phyloP scores from a whole-genome alignment of 2,329 filamentous ascomycete genomes.

The Talaromyces sp. region DNA sequence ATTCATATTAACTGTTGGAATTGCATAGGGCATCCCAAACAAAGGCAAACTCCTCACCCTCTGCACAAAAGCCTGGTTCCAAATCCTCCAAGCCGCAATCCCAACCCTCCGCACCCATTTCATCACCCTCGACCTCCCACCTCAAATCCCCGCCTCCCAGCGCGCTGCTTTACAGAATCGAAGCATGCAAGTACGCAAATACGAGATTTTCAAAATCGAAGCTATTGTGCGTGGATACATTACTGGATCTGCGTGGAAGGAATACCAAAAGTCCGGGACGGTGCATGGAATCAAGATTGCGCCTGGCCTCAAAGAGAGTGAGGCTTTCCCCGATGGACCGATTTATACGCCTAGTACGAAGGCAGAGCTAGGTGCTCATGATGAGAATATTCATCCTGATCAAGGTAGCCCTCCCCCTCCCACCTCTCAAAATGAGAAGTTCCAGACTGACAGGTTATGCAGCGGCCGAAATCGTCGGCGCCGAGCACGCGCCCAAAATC shows the following conservation, averaged over 20 bases:
- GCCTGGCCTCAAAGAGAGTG: slow-evolving; percentile 66
- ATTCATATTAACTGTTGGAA: background rate
- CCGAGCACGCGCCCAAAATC: slow-evolving; percentile 62
- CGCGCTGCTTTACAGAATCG: slow-evolving; percentile 59
- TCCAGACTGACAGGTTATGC: background rate
- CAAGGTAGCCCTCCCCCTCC: slow-evolving; percentile 47
- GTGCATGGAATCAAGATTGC: slow-evolving; percentile 75
- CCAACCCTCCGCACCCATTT: slow-evolving; percentile 64
- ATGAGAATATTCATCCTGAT: slow-evolving; percentile 80
- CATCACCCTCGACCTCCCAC: slow-evolving; percentile 58
- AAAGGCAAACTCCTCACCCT: slow-evolving; percentile 68
- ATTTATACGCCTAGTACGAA: slow-evolving; percentile 84
- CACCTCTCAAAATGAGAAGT: background rate
- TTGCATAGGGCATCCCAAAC: slow-evolving; percentile 60
- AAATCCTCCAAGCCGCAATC: slow-evolving; percentile 56
- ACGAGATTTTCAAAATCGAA: slow-evolving; percentile 75
- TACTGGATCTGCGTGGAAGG: slow-evolving; percentile 78
- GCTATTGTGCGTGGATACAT: slow-evolving; percentile 89
- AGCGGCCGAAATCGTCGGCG: slow-evolving; percentile 63
- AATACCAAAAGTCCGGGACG: slow-evolving; percentile 71
- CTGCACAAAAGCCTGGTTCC: slow-evolving; percentile 68
- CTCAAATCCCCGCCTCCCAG: slow-evolving; percentile 49
- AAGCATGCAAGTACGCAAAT: slow-evolving; percentile 73
- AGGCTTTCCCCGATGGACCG: slow-evolving; percentile 64
- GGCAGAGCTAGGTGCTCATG: slow-evolving; percentile 72